phyloP scores from a whole-genome alignment of 495 filamentous ascomycete genomes.

The Sordaria brevicollis region DNA sequence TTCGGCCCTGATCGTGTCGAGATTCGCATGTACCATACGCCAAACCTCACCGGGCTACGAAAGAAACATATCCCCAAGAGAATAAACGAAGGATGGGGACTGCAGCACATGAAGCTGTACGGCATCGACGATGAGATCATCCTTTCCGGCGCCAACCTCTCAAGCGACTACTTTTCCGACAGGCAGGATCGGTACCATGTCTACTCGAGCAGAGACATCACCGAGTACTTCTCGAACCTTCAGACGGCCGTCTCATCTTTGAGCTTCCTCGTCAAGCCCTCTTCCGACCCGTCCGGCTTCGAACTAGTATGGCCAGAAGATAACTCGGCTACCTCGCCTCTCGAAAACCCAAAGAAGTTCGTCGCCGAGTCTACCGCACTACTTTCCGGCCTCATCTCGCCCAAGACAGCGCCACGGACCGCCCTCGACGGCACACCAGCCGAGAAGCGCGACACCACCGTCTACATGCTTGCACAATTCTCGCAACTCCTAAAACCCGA shows the following conservation, averaged over 20 bases:
- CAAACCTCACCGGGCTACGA: constrained; percentile 78
- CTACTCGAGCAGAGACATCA: constrained; percentile 65
- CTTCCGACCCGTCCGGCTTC: constrained; percentile 51
- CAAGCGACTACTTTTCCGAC: constrained; percentile 91
- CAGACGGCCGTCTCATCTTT: constrained; percentile 68
- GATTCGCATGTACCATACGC: constrained; percentile 95
- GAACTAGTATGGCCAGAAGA: constrained; percentile 65
- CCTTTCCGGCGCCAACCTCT: constrained; percentile 89
- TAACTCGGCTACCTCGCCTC: constrained; percentile 63
- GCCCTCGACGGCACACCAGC: constrained; percentile 6
- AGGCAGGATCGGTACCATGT: constrained; percentile 91
- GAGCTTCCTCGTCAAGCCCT: constrained; percentile 67
- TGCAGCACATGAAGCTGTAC: constrained; percentile 99
- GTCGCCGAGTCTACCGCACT: constrained; percentile 54
- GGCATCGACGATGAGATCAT: constrained; percentile 94
- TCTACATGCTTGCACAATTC: constrained; percentile 81
- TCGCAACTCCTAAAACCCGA: constrained; percentile 72
- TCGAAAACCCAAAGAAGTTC: constrained; percentile 57
- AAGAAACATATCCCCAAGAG: constrained; percentile 77
- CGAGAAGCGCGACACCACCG: constrained; percentile 47
- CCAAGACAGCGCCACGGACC: constrained; percentile 13
- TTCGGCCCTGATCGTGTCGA: constrained; percentile 84
- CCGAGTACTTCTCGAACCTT: constrained; percentile 71
- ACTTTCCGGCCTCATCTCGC: constrained; percentile 52
- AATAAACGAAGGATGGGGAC: constrained; percentile 96